phyloP scores from a whole-genome alignment of 2,329 filamentous ascomycete species.

The Rhinocladiella similis region DNA sequence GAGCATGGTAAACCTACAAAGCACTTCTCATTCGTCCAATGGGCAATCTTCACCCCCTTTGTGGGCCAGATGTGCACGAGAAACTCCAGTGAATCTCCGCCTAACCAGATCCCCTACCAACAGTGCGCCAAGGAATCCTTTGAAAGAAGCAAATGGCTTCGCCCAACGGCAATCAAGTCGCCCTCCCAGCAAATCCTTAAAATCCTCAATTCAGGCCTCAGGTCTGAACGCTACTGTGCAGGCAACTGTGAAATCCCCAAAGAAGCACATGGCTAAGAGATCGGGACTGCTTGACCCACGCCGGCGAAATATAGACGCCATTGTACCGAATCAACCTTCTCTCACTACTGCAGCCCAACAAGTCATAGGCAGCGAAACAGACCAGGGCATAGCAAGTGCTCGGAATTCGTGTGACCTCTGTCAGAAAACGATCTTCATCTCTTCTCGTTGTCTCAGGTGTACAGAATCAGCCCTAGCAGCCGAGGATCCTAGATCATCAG shows the following conservation, averaged over 20 bases:
- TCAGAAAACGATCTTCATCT: neutral
- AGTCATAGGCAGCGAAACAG: neutral
- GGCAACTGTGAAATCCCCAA: neutral
- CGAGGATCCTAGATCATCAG: neutral
- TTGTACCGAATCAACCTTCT: too few species aligned
- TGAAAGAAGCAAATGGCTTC: neutral
- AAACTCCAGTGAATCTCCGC: neutral
- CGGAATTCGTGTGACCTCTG: slow-evolving; percentile 4
- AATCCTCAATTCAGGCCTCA: neutral
- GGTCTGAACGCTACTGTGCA: neutral
- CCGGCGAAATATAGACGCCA: neutral
- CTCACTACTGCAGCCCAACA: neutral
- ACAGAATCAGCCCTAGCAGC: neutral
- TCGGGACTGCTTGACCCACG: neutral
- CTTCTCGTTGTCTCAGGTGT: slow-evolving; percentile 2
- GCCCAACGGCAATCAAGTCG: neutral
- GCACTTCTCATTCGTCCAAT: neutral
- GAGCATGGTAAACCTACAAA: neutral
- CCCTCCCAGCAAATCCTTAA: neutral
- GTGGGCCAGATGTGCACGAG: slow-evolving; percentile 1
- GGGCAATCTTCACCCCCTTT: neutral
- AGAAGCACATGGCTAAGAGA: neutral
- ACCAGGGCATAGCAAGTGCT: neutral
- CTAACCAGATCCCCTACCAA: neutral
- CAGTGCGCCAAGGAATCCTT: neutral